These are phyloP conservation scores for Rhododendron vialii DNA, from an alignment of 148 eudicot species.

Conservation along the genomic window DNA sequence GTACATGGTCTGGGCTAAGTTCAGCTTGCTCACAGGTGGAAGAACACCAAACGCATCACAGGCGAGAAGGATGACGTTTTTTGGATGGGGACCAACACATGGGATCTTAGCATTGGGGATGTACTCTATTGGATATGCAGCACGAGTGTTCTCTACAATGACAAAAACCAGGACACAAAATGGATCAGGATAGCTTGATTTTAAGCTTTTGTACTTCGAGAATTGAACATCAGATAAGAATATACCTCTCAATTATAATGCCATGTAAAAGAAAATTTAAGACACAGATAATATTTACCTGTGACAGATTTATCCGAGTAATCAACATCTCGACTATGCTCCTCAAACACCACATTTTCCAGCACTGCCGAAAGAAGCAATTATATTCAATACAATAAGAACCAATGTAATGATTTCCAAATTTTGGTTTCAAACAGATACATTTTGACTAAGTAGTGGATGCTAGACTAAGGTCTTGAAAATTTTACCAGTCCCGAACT, in stretches of 20 bases:
- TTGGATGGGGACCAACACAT: constrained; percentile 76
- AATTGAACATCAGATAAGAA: background rate
- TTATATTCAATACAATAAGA: background rate
- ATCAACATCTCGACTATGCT: constrained; percentile 81
- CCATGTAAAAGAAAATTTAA: background rate
- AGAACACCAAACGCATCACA: constrained; percentile 90
- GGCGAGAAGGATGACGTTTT: constrained; percentile 71
- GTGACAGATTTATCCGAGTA: constrained; percentile 80
- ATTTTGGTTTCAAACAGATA: background rate
- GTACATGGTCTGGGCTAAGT: constrained; percentile 77
- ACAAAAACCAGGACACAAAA: background rate
- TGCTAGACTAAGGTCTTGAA: background rate
- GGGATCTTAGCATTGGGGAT: constrained; percentile 76
- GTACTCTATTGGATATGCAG: constrained; percentile 83
- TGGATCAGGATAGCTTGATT: background rate
- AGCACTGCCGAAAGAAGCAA: constrained; percentile 39
- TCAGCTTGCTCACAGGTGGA: constrained; percentile 83
- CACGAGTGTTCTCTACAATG: constrained; percentile 64
- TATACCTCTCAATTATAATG: background rate
- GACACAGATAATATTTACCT: constrained; percentile 30
- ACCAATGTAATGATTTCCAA: background rate
- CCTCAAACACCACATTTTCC: constrained; percentile 93
- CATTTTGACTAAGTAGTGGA: background rate
- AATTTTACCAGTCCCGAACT: constrained; percentile 44
- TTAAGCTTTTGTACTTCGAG: background rate